phyloP scores from a whole-genome alignment of 768 basidiomycete species.

The Infundibulicybe gibba region DNA sequence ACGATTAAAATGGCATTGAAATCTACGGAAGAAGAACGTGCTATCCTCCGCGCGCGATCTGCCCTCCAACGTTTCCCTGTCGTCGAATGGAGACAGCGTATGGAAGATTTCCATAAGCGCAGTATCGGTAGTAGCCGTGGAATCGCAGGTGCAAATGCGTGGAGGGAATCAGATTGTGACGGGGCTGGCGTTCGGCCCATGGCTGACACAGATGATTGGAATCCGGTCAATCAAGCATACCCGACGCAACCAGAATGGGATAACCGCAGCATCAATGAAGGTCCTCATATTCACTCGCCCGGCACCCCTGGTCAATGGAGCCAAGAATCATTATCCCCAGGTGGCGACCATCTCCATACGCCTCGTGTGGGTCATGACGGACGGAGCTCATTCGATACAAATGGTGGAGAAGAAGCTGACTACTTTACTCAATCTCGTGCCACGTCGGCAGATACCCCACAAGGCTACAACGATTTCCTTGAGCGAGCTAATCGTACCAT shows the following conservation, averaged over 20 bases:
- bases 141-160: conserved; percentile 69
- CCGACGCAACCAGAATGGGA: conserved; percentile 81
- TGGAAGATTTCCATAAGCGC: conserved; percentile 92
- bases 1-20: conserved; percentile 93
- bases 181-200: conserved; percentile 44
- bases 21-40: conserved; percentile 87
- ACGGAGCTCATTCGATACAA: conserved; percentile 48
- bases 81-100: conserved; percentile 94
- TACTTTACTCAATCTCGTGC: conserved; percentile 39
- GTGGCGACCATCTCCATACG: conserved; percentile 23
- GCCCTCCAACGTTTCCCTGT: conserved; percentile 97
- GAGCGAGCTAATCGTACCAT: conserved; percentile 84
- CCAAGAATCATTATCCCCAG: conserved; percentile 49
- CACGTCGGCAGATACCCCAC: conserved; percentile 26
- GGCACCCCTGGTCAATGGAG: conserved; percentile 65
- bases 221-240: conserved; percentile 60
- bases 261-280: conserved; percentile 48
- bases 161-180: conserved; percentile 70
- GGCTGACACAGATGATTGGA: conserved; percentile 76
- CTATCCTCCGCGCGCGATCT: conserved; percentile 88
- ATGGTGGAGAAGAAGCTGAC: conserved; percentile 47
- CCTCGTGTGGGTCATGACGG: conserved; percentile 36
- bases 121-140: conserved; percentile 71
- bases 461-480: conserved; percentile 74
- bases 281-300: conserved; percentile 34